phyloP scores from a whole-genome alignment of 23 red algal genomes.

The Cyanidiococcus yangmingshanensis region DNA sequence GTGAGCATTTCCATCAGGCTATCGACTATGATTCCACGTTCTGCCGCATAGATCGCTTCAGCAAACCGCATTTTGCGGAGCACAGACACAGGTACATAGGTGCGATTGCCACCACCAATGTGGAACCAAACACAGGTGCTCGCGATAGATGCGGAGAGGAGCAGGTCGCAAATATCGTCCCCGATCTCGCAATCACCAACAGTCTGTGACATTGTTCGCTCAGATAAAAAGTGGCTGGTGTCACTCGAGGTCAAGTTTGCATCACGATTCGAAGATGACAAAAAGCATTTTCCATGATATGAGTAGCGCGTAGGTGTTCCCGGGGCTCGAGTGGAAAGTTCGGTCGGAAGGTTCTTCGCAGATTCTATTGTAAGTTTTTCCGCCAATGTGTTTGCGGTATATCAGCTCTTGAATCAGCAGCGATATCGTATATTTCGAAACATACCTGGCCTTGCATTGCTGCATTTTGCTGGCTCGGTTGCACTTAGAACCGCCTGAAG shows the following conservation, averaged over 20 bases:
- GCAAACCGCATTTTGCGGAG: not conserved
- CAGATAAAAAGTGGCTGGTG: no score
- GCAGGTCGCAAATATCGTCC: not conserved
- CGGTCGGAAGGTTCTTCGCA: no score
- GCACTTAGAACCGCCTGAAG: not conserved
- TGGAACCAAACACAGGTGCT: slow-evolving; percentile 11
- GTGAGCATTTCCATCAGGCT: slow-evolving; percentile 2
- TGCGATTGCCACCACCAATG: not conserved
- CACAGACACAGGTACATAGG: not conserved
- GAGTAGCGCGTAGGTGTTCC: not conserved
- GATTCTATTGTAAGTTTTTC: no score
- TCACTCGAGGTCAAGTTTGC: no score
- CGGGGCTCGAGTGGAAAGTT: no score
- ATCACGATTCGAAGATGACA: not conserved
- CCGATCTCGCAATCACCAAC: no score
- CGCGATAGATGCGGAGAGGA: not conserved
- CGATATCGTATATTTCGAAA: not conserved
- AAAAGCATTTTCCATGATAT: not conserved
- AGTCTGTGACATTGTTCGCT: no score
- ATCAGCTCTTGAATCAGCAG: not conserved
- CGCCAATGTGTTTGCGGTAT: not conserved
- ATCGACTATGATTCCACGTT: slow-evolving; percentile 9
- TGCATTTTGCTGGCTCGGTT: not conserved
- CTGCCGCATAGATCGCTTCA: not conserved
- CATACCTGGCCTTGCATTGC: not conserved